Evolutionary conservation across 352 stramenopile species (phyloP), one percentile per base, ranked within the genome.

Genomic region (Globisporangium canariense): DNA sequence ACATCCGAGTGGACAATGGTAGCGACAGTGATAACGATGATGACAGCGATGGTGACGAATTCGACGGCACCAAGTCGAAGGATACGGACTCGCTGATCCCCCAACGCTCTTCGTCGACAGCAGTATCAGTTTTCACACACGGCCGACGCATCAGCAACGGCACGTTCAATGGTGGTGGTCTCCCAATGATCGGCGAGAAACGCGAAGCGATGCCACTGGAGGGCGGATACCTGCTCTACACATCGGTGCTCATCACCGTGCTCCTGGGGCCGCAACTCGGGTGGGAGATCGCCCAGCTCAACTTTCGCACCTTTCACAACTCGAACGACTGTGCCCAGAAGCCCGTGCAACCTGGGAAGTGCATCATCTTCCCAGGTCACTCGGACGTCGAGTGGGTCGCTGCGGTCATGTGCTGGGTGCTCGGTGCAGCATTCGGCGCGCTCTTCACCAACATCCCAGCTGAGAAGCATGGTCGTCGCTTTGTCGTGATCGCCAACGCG

Each of bases 231-330:
- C 62, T 71, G 32, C 55, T 82, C 57, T 82, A 82, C 68, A 60
- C 67, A 16, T 74, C 67, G 0, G 70, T 78, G 28, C 30, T 75
- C 46, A 64, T 80, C 63, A 75, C 73, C 14, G 65, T 83, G 41
- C 57, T 83, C 50, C 58, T 70, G 30, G 70, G 73, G 1, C 67
- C 70, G 16, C 70, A 83, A 49, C 68, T 80, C 34, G 73, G 75
- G 7, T 83, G 75, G 75, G 60, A 78, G 40, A 70, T 80, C 38
- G 66, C 72, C 46, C 75, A 83, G 52, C 75, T 83, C 57, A 83
- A 83, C 62, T 65, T 78, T 20, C 62, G 64, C 30, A 58, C 67
- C 13, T 83, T 83, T 56, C 65, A 83, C 61, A 77, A 80, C 59
- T 60, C 58, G 5, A 74, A 67, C 22, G 66, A 76, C 34, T 83